A percentile compares a stretch with the other conserved stretches of the same genome.
phyloP scores from a whole-genome alignment of 371 early-diverging fungal species.

The Mucor indicus region DNA sequence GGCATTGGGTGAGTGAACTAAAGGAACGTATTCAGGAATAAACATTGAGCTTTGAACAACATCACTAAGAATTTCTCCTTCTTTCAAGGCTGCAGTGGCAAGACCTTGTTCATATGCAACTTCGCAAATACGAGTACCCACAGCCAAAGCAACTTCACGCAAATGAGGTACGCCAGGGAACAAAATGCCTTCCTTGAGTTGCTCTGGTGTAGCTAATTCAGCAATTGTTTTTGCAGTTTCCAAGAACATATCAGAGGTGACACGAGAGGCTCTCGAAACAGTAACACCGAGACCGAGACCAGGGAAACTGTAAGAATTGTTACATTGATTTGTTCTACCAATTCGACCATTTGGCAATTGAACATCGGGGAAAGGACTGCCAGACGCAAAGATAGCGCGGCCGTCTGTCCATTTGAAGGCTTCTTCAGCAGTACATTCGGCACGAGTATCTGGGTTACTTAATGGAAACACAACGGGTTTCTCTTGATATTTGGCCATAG shows the following conservation, averaged over 20 bases:
- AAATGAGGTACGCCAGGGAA: conserved; percentile 57
- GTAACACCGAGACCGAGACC: conserved; percentile 61
- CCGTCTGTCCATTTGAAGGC: conserved; percentile 64
- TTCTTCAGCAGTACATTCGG: conserved; percentile 65
- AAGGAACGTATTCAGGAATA: conserved; percentile 56
- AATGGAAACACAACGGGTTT: conserved; percentile 64
- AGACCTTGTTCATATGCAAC: conserved; percentile 58
- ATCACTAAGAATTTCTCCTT: conserved; percentile 48
- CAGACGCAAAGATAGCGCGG: conserved; percentile 63
- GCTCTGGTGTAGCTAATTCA: conserved; percentile 53
- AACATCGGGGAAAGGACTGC: conserved; percentile 57
- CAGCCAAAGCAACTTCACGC: conserved; percentile 52
- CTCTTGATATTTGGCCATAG: conserved; percentile 59
- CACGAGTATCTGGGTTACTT: conserved; percentile 62
- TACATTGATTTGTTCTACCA: conserved; percentile 61
- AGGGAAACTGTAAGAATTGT: conserved; percentile 63
- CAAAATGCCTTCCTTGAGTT: conserved; percentile 57
- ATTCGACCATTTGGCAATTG: conserved; percentile 40
- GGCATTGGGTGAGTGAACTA: conserved; percentile 33
- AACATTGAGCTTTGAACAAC: conserved; percentile 54
- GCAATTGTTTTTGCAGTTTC: conserved; percentile 61
- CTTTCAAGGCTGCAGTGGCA: conserved; percentile 41
- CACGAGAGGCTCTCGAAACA: conserved; percentile 53
- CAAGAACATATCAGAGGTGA: conserved; percentile 58
- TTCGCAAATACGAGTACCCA: conserved; percentile 61